Conservation (phyloP, 495 filamentous ascomycete genomes). For the Aspergillus sclerotioniger region DNA sequence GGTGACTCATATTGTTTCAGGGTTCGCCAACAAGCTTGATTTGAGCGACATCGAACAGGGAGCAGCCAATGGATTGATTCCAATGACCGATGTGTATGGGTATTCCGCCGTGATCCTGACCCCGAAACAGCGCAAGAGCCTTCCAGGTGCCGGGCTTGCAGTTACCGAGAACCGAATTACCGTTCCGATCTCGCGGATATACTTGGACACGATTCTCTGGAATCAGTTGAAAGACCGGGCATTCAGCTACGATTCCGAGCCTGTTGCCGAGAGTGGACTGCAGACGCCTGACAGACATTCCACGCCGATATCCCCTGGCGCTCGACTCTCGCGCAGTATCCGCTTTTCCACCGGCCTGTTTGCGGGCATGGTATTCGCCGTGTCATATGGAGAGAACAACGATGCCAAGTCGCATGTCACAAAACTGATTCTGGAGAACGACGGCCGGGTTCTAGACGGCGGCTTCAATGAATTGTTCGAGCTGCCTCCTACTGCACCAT, state of each 20-base stretch:
- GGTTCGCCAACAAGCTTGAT: constrained; percentile 41
- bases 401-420: constrained; percentile 51
- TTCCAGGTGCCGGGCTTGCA: constrained; percentile 32
- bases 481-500: constrained; percentile 36
- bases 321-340: constrained; percentile 39
- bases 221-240: constrained; percentile 45
- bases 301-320: constrained; percentile 42
- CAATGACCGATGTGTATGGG: constrained; percentile 48
- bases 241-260: constrained; percentile 31
- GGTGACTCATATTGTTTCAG: constrained; percentile 45
- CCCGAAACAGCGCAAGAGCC: constrained; percentile 47
- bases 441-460: constrained; percentile 66
- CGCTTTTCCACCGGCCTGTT: constrained; percentile 52
- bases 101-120: constrained; percentile 41
- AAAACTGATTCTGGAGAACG: constrained; percentile 55
- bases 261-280: constrained; percentile 22
- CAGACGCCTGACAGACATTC: constrained; percentile 43
- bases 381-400: constrained; percentile 63
- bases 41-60: constrained; percentile 31
- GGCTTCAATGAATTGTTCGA: constrained; percentile 88
- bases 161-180: constrained; percentile 35
- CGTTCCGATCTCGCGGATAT: constrained; percentile 47
- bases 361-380: constrained; percentile 74
- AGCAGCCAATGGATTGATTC: constrained; percentile 26
- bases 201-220: constrained; percentile 51